Evolutionary conservation across 306 rosid species (phyloP), one percentile per base, ranked within the genome.

Genomic region (Vicia sativa): DNA sequence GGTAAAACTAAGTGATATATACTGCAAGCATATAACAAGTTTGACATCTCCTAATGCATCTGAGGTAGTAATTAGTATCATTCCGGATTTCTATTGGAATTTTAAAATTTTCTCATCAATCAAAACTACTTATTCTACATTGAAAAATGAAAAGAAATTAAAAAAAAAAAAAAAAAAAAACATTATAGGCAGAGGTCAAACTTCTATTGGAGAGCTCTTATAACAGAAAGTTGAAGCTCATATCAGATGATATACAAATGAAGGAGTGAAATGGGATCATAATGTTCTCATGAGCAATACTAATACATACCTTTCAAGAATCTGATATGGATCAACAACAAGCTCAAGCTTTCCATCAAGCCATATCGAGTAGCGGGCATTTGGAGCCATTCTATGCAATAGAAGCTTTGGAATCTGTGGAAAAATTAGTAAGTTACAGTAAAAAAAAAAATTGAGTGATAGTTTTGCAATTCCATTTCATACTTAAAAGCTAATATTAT

Each of bases 331-430:
- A 87, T 93, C 98, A 66, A 86, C 95, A 41, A 86, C 83, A 85
- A 93, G 98, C 81, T 90, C 87, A 72, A 93, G 98, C 73, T 93
- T 90, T 69, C 97, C 98, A 72, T 93, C 98, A 42, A 90, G 41
- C 96, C 98, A 93, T 64, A 93, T 77, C 23, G 98, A 90, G 83
- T 78, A 93, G 76, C 90, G 96, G 14, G 88, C 91, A 86, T 86
- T 84, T 41, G 98, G 98, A 84, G 83, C 83, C 86, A 90, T 65
- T 76, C 96, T 86, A 79, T 93, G 98, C 83, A 93, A 35, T 66
- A 93, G 68, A 74, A 93, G 95, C 88, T 93, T 93, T 7, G 98
- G 98, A 77, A 93, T 86, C 98, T 93, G 91, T 58, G 65, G 59
- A 63, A 72, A 74, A 65, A 58, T 56, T 62, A 62, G 62, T 63